These are phyloP conservation scores for Cytospora piceae DNA, from an alignment of 2,329 filamentous ascomycete species.

Conservation along the genomic window DNA sequence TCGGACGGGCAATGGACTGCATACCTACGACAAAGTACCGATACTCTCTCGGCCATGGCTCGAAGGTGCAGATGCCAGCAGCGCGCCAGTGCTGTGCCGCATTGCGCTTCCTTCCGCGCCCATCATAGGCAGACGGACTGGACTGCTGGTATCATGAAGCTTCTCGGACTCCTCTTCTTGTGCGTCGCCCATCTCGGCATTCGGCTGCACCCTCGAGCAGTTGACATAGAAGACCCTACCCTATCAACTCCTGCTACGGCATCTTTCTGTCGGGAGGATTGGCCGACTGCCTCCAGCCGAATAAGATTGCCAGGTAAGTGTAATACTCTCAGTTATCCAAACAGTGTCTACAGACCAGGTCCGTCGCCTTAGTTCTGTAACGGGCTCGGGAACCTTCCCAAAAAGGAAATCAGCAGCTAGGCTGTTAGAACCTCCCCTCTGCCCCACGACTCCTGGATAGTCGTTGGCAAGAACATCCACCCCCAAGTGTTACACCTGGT, in stretches of 20 bases:
- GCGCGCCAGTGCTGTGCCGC: constrained; percentile 25
- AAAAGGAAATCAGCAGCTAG: constrained; percentile 26
- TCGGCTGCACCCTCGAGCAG: constrained; percentile 18
- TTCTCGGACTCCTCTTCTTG: constrained; percentile 1
- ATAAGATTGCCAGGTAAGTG: constrained; percentile 19
- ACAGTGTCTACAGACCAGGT: constrained; percentile 22
- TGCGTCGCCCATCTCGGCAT: constrained; percentile 17
- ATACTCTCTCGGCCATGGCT: constrained; percentile 10
- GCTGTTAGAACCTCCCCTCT: constrained; percentile 3
- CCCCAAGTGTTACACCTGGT: constrained; percentile 5
- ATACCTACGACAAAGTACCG: background rate
- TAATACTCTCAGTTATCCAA: constrained; percentile 15
- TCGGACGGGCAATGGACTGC: constrained; percentile 5
- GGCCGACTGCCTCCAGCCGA: constrained; percentile 15
- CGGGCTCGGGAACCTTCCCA: constrained; percentile 27
- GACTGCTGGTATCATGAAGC: background rate
- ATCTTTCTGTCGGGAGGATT: constrained; percentile 14
- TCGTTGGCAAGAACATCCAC: constrained; percentile 6
- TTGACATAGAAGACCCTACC: constrained; percentile 12
- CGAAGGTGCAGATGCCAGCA: background rate
- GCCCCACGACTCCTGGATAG: constrained; percentile 6
- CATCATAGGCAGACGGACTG: background rate
- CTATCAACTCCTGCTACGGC: constrained; percentile 11
- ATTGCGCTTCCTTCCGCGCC: constrained; percentile 16
- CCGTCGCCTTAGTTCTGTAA: constrained; percentile 16